Base-by-base conservation (phyloP, 2,329 filamentous ascomycete genomes). In the Colletotrichum lupini region DNA sequence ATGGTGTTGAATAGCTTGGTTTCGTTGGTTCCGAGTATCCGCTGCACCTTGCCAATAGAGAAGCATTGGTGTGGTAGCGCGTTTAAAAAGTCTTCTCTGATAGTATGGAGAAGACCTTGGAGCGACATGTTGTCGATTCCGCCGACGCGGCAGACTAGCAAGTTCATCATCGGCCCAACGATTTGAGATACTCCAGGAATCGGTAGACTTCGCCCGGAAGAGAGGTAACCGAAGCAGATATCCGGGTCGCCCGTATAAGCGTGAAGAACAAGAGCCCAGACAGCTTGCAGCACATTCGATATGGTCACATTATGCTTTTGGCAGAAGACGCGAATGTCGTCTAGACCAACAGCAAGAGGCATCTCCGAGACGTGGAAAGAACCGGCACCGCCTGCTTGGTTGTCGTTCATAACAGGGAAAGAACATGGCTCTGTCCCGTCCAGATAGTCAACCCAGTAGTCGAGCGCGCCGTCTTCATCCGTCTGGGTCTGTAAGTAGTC, bases 381-480 rank as follows among this genome's bases (percentile, higher is more conserved):
- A 2, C 63, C 68, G 0, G 11, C 35, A 4, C 26, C 35, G 6
- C 70, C 66, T 5, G 4, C 14, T 3, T 26, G 19, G 9, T 69
- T 69, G 59, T 73, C 70, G 26, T 73, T 69, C 55, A 73, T 53
- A 1, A n/a, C 26, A 1, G 77, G 77, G 46, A 78, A 77, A 14
- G 69, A 67, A 57, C 76, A 77, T 2, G 77, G 75, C 60, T 77
- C 77, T 0, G 74, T 57, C 0, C 68, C 74, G 8, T 68, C 67
- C 11, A 78, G 66, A 24, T 75, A 76, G 2, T 71, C 53, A n/a
- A 74, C 73, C 77, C 77, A 78, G 66, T 76, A 78, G 11, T 74
- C 65, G 7, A 77, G 67, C 2, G 70, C 70, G 2, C 60, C 74
- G 5, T 73, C 64, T 3, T 75, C 73, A 7, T 72, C 42, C 3